Percentiles rank a stretch among this genome's conserved stretches.
Conservation (phyloP, 2,329 filamentous ascomycete genomes). For the Xylaria sp. region DNA sequence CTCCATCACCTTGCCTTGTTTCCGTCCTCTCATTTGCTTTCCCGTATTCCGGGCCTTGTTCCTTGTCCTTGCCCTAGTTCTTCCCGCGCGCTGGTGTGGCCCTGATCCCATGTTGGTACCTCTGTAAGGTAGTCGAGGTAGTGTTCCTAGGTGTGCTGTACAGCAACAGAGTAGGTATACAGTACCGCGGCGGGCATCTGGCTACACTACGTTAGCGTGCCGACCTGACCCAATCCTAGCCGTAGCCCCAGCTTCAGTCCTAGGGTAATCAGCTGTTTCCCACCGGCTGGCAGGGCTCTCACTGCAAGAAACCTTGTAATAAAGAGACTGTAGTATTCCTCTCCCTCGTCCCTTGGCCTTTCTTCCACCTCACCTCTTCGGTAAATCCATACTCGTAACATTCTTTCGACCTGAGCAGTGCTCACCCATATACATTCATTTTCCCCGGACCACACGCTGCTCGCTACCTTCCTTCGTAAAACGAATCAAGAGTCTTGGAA, state of each 20-base stretch:
- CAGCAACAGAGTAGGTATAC: not conserved
- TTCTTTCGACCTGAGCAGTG: constrained; percentile 50
- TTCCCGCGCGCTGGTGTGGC: constrained; percentile 21
- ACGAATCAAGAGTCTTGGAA: constrained; percentile 22
- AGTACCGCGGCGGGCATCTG: not conserved
- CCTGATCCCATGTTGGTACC: constrained; percentile 3
- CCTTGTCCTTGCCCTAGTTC: constrained; percentile 13
- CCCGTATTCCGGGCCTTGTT: not conserved
- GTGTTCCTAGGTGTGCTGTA: not conserved
- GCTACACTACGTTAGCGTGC: not conserved
- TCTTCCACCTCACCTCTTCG: constrained; percentile 31
- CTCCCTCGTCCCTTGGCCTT: constrained; percentile 6
- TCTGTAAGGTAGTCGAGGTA: not conserved
- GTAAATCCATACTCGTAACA: constrained; percentile 37
- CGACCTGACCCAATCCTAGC: constrained; percentile 5
- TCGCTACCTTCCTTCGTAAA: constrained; percentile 46
- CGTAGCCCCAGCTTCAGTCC: constrained; percentile 25
- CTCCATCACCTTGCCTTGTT: constrained; percentile 7
- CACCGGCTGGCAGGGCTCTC: constrained; percentile 1
- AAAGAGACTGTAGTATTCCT: constrained; percentile 30
- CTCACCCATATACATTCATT: constrained; percentile 51
- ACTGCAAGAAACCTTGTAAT: constrained; percentile 35
- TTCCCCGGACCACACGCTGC: constrained; percentile 36
- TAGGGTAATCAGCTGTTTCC: constrained; percentile 13
- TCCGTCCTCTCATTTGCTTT: constrained; percentile 13